These are phyloP conservation scores for Margaritispora aquatica DNA, from an alignment of 495 filamentous ascomycete species.

Conservation along the genomic window DNA sequence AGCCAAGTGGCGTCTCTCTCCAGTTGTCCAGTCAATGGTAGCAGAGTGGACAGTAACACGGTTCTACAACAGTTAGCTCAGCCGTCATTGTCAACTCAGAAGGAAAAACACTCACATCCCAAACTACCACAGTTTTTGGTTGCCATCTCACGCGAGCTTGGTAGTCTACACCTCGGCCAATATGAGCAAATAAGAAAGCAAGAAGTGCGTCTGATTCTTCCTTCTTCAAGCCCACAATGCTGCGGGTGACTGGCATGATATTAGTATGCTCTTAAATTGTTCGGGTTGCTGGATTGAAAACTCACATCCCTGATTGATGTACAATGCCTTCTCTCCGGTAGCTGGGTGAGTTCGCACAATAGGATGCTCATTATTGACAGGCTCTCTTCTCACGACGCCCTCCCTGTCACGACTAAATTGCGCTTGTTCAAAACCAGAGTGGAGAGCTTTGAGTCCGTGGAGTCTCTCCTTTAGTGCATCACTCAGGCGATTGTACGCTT, in stretches of 20 bases:
- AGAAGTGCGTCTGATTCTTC: slow-evolving; percentile 60
- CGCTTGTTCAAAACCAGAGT: too few species aligned
- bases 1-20: slow-evolving; percentile 58
- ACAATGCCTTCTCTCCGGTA: slow-evolving; percentile 38
- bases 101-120: too few species aligned
- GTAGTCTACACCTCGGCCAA: slow-evolving; percentile 50
- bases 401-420: too few species aligned
- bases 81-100: too few species aligned
- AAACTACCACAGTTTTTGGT: slow-evolving; percentile 53
- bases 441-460: too few species aligned
- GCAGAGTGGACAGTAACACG: slow-evolving; percentile 39
- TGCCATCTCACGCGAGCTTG: slow-evolving; percentile 55
- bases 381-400: slow-evolving; percentile 49
- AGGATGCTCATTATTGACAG: slow-evolving; percentile 49
- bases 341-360: slow-evolving; percentile 55
- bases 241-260: slow-evolving; percentile 42
- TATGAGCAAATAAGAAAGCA: slow-evolving; percentile 60
- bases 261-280: slow-evolving; percentile 4
- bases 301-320: slow-evolving; percentile 31
- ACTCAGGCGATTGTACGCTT: too few species aligned
- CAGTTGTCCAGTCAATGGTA: slow-evolving; percentile 53
- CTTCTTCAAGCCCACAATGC: slow-evolving; percentile 58
- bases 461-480: too few species aligned
- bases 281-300: not conserved
- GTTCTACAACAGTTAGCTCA: too few species aligned